Base-by-base conservation (phyloP, 208 protist species). In the Angomonas ambiguus region DNA sequence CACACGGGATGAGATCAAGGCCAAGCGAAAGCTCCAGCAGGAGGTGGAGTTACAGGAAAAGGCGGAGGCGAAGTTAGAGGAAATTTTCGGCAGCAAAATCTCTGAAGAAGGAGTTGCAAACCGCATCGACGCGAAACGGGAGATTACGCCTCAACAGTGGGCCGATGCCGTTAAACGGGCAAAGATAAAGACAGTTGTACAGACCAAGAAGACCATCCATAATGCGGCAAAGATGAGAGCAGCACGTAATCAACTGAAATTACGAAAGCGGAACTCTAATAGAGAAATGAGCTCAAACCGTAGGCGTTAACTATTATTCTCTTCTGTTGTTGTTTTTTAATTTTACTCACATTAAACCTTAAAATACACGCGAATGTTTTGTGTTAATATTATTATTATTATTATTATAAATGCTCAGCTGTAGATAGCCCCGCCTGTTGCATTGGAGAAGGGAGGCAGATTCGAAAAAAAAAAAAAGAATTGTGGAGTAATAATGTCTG, bases 131-230 rank as follows among this genome's bases (percentile, higher is more conserved):
- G 73, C 82, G 2, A 75, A 83, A 27, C 74, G 81, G n/a, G 76
- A 75, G 57, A 88, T 94, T 42, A 82, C 82, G 1, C 77, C 83
- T 16, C 72, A 89, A 65, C 76, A 94, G 62, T 94, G 88, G 88
- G 80, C 82, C 3, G 82, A 87, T 24, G 88, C 88, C 10, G 88
- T 94, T 27, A 77, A 80, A 5, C 80, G 76, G 41, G 88, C 88
- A 3, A 74, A 77, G 13, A 74, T 81, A 10, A 71, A 72, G 51
- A 91, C 82, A 35, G 74, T 91, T 48, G 74, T 81, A 42, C 83
- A 93, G 56, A 88, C 80, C 2, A 82, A 91, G 64, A 76, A 87
- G 77, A 78, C 83, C 1, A 72, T 90, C 32, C 88, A 82, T 0
- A 79, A 87, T 38, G 84, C 84, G 18, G 79, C 83, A 8, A 87